Evolutionary conservation across 2,329 filamentous ascomycete species (phyloP).

Genomic region (Nemania sp.): DNA sequence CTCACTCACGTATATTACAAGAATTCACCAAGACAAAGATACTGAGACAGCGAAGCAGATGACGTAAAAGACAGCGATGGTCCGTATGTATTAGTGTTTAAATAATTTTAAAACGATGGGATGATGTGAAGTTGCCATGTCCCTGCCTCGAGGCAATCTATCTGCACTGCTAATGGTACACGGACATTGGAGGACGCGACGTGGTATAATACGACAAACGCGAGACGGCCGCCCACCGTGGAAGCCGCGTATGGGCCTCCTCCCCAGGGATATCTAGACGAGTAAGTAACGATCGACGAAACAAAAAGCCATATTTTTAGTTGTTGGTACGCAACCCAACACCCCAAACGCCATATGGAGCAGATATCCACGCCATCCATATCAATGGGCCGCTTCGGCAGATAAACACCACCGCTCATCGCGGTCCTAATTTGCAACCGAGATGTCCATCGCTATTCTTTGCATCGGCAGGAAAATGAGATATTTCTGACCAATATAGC

Average conservation of each 20-base stretch:
- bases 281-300: slow-evolving; percentile 33
- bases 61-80: slow-evolving; percentile 43
- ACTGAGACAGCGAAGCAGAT: background rate
- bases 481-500: background rate
- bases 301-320: slow-evolving; percentile 25
- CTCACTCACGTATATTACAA: too few relatives aligned
- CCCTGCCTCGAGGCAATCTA: slow-evolving; percentile 37
- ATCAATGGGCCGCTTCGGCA: slow-evolving; percentile 5
- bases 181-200: slow-evolving; percentile 17
- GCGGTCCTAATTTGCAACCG: too few relatives aligned
- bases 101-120: slow-evolving; percentile 29
- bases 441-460: background rate
- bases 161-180: slow-evolving; percentile 38
- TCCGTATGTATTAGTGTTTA: slow-evolving; percentile 35
- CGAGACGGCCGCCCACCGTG: slow-evolving; percentile 18
- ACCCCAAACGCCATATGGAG: slow-evolving; percentile 23
- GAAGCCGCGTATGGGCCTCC: slow-evolving; percentile 16
- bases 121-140: slow-evolving; percentile 10
- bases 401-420: slow-evolving; percentile 14
- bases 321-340: slow-evolving; percentile 18
- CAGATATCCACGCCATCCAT: slow-evolving; percentile 7
- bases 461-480: background rate
- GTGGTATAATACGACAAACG: slow-evolving; percentile 20
- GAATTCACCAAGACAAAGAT: too few relatives aligned
- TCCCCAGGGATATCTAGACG: slow-evolving; percentile 36